Base-by-base conservation (phyloP, 179 eudicot genomes). In the Sideroxylon spinosum region DNA sequence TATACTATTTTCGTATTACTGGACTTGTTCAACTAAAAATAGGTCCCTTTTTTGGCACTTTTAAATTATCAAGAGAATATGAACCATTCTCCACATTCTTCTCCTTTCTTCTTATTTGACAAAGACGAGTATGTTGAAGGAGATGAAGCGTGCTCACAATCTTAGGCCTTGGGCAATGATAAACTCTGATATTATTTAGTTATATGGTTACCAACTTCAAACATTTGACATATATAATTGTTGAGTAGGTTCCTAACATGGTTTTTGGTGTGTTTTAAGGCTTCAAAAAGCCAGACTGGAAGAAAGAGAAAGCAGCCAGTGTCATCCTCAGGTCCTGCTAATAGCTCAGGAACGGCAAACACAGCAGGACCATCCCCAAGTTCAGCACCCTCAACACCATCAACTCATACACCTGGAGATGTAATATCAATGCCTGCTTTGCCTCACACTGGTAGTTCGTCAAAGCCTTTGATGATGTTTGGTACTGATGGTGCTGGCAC, bases 331-430 rank as follows among this genome's bases (percentile, higher is more conserved):
- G 98, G 99, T 44, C 99, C 98, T 59, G 97, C 97, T 22, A 95
- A 95, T 84, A 95, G 99, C 90, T 76, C 99, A 12, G 99, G 99
- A 71, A 95, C 99, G 64, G 97, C 94, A 62, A 95, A 95, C 85
- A 95, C 98, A 4, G 87, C 97, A 1, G 98, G 98, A 10, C 98
- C 98, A 8, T 94, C 98, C 56, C 98, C 97, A 56, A 86, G 96
- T 84, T 94, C 98, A 12, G 97, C 97, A 23, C 98, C 98, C 70
- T 94, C 98, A 48, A 91, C 98, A 55, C 98, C 98, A 32, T 94
- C 98, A 63, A 93, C 96, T 46, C 97, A 92, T 57, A 92, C 98
- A 22, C 88, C 96, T 8, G 94, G 96, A 75, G 97, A 94, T 87
- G 96, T 86, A 69, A 92, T 94, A 84, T 91, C 98, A 9, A 86